Evolutionary conservation across 768 basidiomycete species (phyloP).

Genomic region (Chalciporus piperatus): DNA sequence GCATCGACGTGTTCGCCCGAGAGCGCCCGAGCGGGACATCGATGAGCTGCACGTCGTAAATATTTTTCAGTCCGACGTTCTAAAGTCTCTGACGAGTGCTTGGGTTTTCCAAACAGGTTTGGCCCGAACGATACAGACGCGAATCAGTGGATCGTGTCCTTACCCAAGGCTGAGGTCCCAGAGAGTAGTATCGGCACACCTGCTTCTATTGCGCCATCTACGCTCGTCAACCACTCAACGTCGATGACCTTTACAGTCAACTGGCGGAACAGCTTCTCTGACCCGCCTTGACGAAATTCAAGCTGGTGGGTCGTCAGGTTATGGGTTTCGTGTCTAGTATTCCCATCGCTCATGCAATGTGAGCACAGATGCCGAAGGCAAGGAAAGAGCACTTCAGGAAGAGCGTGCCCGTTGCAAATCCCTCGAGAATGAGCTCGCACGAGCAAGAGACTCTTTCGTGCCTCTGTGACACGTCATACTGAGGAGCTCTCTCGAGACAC

Average conservation of each 20-base stretch:
- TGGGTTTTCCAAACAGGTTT: constrained; percentile 38
- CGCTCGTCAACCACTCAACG: constrained; percentile 1
- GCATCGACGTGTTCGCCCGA: no score
- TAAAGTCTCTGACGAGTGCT: constrained; percentile 4
- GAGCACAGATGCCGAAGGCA: constrained; percentile 22
- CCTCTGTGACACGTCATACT: constrained; percentile 6
- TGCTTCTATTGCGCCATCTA: background rate
- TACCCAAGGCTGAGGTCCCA: constrained; percentile 44
- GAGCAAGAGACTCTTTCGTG: constrained; percentile 10
- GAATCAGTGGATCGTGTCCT: constrained; percentile 63
- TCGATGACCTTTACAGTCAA: constrained; percentile 13
- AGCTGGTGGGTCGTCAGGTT: no score
- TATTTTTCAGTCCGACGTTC: background rate
- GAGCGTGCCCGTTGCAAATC: constrained; percentile 17
- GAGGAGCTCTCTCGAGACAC: constrained; percentile 25
- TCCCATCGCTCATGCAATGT: no score
- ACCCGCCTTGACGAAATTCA: no score
- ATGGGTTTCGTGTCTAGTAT: no score
- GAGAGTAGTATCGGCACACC: constrained; percentile 14
- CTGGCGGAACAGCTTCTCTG: constrained; percentile 20
- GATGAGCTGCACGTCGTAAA: constrained; percentile 61
- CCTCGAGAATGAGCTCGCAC: constrained; percentile 24
- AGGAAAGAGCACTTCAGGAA: constrained; percentile 14
- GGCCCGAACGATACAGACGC: constrained; percentile 39
- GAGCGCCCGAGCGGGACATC: constrained; percentile 47